Evolutionary conservation across 148 eudicot species (phyloP), one percentile per base, ranked within the genome.

Genomic region (Heliosperma pusillum): DNA sequence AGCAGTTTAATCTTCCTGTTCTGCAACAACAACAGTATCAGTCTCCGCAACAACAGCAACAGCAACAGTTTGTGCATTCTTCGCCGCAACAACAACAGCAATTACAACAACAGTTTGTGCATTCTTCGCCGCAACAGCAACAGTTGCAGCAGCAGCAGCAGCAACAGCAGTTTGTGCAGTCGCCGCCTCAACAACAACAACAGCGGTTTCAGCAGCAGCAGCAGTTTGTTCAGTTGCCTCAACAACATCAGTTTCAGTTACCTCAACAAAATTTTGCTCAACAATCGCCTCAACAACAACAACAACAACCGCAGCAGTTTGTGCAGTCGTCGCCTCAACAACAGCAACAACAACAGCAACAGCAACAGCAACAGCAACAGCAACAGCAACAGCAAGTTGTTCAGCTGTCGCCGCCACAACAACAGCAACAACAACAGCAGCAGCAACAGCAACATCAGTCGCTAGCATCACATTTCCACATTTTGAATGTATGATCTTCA

Each of bases 391-490:
- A 33, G 40, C 40, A 33, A 1, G 40, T 67, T 16, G 73, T 76
- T 26, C 52, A 63, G 30, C 61, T 65, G 30, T 72, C 76, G 0
- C 71, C 81, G 11, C 74, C 66, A 20, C 75, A n/a, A n/a, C n/a
- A n/a, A n/a, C n/a, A n/a, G n/a, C 82, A 72, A 12, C 71, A 52
- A 40, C 76, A 44, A 8, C 56, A 42, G 7, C 84, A 81, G 22
- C 82, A 73, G 25, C 81, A 69, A 19, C 83, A 83, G 76, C 88
- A 79, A 8, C 87, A 85, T 33, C 95, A 88, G 74, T 89, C 93
- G 0, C 89, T 92, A 50, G 92, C 92, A 27, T 95, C 98, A 73
- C 96, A 90, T 76, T 92, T 95, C 81, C 93, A 95, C 78, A 83
- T 92, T 61, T 61, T 82, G 26, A 89, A 90, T 59, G 97, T 95